Evolutionary conservation across 768 basidiomycete species (phyloP).

Genomic region (Boletus edulis): DNA sequence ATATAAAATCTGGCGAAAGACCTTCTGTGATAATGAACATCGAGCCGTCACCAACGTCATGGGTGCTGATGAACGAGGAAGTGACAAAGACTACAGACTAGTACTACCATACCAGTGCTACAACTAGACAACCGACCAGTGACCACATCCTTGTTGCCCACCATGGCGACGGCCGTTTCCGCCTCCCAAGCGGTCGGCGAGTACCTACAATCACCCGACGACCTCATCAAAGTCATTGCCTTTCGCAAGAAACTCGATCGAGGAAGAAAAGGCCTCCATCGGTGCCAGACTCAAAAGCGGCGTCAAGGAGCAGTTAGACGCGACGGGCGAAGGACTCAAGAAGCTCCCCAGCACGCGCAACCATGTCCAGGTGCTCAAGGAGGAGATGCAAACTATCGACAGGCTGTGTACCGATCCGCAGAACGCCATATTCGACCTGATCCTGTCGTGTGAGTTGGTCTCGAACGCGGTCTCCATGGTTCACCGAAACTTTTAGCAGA

Average conservation of each 20-base stretch:
- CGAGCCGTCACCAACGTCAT: constrained; percentile 8
- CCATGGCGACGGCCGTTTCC: constrained; percentile 54
- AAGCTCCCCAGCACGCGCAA: constrained; percentile 74
- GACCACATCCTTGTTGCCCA: too few species aligned
- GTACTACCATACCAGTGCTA: neutral
- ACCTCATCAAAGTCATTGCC: constrained; percentile 82
- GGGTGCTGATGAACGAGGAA: neutral
- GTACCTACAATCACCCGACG: constrained; percentile 90
- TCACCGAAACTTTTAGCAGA: constrained; percentile 92
- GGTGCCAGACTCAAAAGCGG: constrained; percentile 87
- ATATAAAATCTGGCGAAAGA: constrained; percentile 1
- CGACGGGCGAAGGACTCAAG: constrained; percentile 83
- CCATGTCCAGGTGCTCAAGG: constrained; percentile 78
- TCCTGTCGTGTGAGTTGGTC: constrained; percentile 72
- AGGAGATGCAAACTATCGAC: constrained; percentile 82
- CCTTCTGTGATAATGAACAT: constrained; percentile 5
- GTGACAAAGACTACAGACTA: too few species aligned
- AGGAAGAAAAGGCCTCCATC: constrained; percentile 95
- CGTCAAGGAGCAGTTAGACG: constrained; percentile 89
- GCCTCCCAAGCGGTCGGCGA: constrained; percentile 86
- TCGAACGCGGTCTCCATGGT: constrained; percentile 73
- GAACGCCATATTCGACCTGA: constrained; percentile 88
- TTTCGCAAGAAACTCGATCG: constrained; percentile 92
- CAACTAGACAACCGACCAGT: too few species aligned
- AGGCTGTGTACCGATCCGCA: constrained; percentile 72